Evolutionary conservation across 805 yeast genomes (phyloP), one percentile per base, ranked within the genome.

Genomic region (Blastobotrys mokoenaii): DNA sequence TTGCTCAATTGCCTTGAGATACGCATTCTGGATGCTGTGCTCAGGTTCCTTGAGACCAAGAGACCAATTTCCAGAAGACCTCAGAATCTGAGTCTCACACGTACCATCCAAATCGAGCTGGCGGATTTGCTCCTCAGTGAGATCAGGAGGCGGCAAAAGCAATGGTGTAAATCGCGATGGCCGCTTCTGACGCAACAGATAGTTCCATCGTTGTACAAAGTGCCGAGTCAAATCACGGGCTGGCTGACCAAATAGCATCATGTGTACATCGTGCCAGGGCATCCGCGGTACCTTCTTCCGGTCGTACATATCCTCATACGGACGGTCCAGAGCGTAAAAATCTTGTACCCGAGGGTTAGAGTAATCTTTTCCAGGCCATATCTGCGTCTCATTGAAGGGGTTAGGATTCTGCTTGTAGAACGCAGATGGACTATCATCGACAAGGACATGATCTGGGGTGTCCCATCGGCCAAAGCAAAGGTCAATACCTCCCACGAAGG

Each of bases 191-290:
- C 98, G 77, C 43, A 94, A 64, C 34, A 93, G 70, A 59, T 86
- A 93, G 61, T 93, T 93, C 98, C 98, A 93, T 56, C 99, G 76
- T 67, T 93, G 98, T 11, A 88, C 94, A 65, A 94, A 93, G 63
- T 93, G 97, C 46, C 98, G 76, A 0, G 95, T 76, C 43, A 90
- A 65, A 62, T 93, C 99, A 48, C 97, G 74, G 0, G 97, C 98
- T 2, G 89, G 79, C 57, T 89, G 94, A 11, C 99, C 99, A 2
- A 89, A 77, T 1, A 94, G 80, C 67, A 88, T 79, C 95, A 89
- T 93, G 54, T 93, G 97, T 33, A 93, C 86, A 72, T 93, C 99
- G 64, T 93, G 99, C 99, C 98, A 93, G 8, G 98, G 98, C 99
- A 93, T 93, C 56, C 99, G 76, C 2, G 98, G 97, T 16, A 77